Conservation (phyloP, 345 rosid species). For the Psidium guajava region DNA sequence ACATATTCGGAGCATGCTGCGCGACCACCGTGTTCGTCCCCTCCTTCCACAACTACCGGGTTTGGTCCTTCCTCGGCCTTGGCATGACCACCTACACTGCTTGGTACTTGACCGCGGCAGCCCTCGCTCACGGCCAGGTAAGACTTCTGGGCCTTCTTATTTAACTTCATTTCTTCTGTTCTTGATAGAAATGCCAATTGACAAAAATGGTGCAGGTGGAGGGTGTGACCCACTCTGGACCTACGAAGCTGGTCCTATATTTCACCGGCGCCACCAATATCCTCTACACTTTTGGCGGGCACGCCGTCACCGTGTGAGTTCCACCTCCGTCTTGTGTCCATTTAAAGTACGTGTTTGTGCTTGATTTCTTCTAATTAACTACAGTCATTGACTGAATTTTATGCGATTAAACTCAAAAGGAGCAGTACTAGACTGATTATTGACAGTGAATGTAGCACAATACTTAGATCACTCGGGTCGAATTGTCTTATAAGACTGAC, state of each 20-base stretch:
- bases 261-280: constrained; percentile 91
- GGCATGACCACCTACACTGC: constrained; percentile 87
- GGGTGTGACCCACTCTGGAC: constrained; percentile 57
- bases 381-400: neutral
- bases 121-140: constrained; percentile 66
- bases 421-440: neutral
- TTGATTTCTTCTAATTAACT: neutral
- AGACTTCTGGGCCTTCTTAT: neutral
- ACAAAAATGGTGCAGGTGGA: constrained; percentile 21
- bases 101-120: constrained; percentile 68
- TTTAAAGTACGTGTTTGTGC: neutral
- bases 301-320: constrained; percentile 79
- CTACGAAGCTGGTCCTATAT: constrained; percentile 48
- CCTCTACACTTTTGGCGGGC: constrained; percentile 83
- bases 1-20: constrained; percentile 85
- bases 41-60: constrained; percentile 73
- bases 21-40: constrained; percentile 76
- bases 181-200: neutral
- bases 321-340: neutral
- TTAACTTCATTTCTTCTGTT: neutral
- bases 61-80: constrained; percentile 83
- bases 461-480: neutral
- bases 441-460: neutral
- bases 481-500: neutral
- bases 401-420: neutral